phyloP scores from a whole-genome alignment of 2,329 filamentous ascomycete genomes.

The Penicillium concentricum region DNA sequence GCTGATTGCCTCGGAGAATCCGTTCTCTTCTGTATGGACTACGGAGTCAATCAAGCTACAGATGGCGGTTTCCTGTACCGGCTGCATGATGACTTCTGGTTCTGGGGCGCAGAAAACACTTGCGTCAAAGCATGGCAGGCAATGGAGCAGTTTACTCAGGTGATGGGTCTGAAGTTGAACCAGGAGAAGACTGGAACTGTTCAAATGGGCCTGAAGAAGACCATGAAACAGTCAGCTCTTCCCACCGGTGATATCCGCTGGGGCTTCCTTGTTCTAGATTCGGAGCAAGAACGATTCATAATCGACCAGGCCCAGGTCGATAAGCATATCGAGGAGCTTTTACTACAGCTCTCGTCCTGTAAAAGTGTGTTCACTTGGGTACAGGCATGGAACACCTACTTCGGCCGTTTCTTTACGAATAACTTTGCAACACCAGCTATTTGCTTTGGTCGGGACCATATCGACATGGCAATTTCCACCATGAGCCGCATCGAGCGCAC shows the following conservation, averaged over 20 bases:
- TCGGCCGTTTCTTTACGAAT: conserved; percentile 56
- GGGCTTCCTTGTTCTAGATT: conserved; percentile 60
- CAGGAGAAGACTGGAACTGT: conserved; percentile 57
- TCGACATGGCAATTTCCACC: conserved; percentile 55
- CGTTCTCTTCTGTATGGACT: conserved; percentile 64
- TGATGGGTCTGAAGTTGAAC: conserved; percentile 61
- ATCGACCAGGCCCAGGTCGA: conserved; percentile 62
- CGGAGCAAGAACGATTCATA: conserved; percentile 54
- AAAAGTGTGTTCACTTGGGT: conserved; percentile 60
- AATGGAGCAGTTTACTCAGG: conserved; percentile 54
- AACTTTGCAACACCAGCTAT: conserved; percentile 58
- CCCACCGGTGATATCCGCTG: conserved; percentile 57
- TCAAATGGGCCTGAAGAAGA: conserved; percentile 33
- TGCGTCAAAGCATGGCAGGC: conserved; percentile 61
- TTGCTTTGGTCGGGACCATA: conserved; percentile 56
- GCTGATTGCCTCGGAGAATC: conserved; percentile 61
- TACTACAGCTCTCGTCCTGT: conserved; percentile 56
- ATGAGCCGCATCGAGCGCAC: conserved; percentile 53
- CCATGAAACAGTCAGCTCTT: conserved; percentile 30
- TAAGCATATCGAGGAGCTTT: conserved; percentile 59
- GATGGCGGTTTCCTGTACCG: conserved; percentile 58
- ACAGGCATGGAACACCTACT: conserved; percentile 61
- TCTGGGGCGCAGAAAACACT: conserved; percentile 58
- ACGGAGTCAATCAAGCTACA: conserved; percentile 60
- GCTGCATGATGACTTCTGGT: conserved; percentile 66